Evolutionary conservation across 371 early-diverging fungal species (phyloP).

Genomic region (Apophysomyces variabilis): DNA sequence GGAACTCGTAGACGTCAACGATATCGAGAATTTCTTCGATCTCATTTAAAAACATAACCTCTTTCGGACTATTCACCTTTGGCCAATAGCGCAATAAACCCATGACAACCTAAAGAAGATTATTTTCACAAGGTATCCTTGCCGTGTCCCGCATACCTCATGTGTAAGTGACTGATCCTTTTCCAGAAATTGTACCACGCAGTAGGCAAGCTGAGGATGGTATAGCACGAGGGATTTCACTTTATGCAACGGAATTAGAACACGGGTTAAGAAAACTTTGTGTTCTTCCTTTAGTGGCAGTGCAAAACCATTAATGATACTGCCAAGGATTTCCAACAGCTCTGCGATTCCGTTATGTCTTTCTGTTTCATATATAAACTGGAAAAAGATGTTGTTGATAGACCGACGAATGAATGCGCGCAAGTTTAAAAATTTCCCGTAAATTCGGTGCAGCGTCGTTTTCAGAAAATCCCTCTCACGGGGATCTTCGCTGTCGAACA

Average conservation of each 20-base stretch:
- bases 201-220: conserved; percentile 96
- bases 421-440: conserved; percentile 96
- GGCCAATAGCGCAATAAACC: conserved; percentile 96
- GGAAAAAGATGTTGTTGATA: conserved; percentile 97
- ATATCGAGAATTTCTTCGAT: conserved; percentile 95
- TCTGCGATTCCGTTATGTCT: conserved; percentile 97
- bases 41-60: conserved; percentile 97
- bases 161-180: conserved; percentile 91
- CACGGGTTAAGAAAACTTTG: conserved; percentile 89
- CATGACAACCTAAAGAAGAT: conserved; percentile 66
- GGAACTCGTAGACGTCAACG: conserved; percentile 89
- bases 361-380: conserved; percentile 96
- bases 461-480: conserved; percentile 97
- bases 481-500: conserved; percentile 98
- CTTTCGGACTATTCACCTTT: conserved; percentile 97
- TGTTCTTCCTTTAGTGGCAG: conserved; percentile 97
- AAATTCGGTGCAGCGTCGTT: conserved; percentile 96
- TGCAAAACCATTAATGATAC: conserved; percentile 98
- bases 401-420: conserved; percentile 96
- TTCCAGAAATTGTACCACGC: conserved; percentile 96
- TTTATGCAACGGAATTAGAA: conserved; percentile 96
- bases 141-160: conserved; percentile 58
- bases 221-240: conserved; percentile 90
- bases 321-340: conserved; percentile 94
- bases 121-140: background rate